Evolutionary conservation across 2,329 filamentous ascomycete species (phyloP).

Genomic region (Didymella arachidicola): DNA sequence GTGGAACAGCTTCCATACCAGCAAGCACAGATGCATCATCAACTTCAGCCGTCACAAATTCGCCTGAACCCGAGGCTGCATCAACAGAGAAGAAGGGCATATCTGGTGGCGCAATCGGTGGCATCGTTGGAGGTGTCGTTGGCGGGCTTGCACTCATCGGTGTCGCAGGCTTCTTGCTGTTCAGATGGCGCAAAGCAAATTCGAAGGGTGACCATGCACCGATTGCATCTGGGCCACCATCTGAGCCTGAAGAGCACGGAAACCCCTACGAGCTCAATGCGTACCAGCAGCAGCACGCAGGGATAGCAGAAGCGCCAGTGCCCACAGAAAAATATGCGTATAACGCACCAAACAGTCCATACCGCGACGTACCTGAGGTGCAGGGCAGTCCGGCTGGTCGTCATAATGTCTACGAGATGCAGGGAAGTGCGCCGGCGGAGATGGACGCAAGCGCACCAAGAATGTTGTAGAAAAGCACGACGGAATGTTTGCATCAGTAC

Average conservation of each 20-base stretch:
- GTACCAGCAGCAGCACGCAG: conserved; percentile 9
- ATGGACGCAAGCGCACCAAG: conserved; percentile 13
- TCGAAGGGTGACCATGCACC: conserved; percentile 12
- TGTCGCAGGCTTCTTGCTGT: conserved; percentile 21
- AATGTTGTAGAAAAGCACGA: neutral
- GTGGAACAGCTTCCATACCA: neutral
- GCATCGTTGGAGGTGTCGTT: conserved; percentile 29
- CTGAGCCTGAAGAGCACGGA: conserved; percentile 18
- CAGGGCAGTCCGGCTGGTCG: conserved; percentile 3
- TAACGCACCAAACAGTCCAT: neutral
- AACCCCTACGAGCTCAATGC: conserved; percentile 22
- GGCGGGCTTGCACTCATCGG: conserved; percentile 23
- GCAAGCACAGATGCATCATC: neutral
- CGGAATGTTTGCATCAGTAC: neutral
- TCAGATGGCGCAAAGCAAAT: conserved; percentile 12
- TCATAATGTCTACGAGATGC: conserved; percentile 13
- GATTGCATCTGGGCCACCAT: conserved; percentile 3
- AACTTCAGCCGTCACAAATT: neutral
- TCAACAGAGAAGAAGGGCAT: conserved; percentile 12
- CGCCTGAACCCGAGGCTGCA: neutral
- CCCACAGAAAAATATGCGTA: conserved; percentile 22
- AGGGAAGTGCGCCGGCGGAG: conserved; percentile 16
- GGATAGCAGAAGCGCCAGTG: conserved; percentile 7
- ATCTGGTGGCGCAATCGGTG: conserved; percentile 27
- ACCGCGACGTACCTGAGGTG: conserved; percentile 11